Evolutionary conservation across 164 flowering plant genomes (phyloP), one percentile per base, ranked within the genome.

Genomic region (Litsea cubeba): DNA sequence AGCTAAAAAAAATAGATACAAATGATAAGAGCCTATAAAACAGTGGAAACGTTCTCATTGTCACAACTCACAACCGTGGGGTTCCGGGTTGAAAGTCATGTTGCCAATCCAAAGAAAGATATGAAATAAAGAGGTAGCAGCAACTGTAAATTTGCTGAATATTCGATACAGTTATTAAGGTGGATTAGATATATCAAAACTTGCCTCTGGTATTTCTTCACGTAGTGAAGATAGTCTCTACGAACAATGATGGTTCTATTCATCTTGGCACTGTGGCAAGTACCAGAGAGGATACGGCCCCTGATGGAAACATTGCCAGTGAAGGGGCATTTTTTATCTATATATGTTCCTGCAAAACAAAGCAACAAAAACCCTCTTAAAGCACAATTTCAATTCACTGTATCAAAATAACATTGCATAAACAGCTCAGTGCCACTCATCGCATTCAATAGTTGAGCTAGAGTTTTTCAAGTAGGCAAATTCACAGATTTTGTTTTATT

Each of bases 201-300:
- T 74, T 73, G 46, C 81, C 81, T 80, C 64, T 84, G 86, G 40
- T 84, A 84, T 35, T 84, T 84, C 81, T 84, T 84, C 50, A 84
- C 86, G 72, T 25, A 84, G 50, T 84, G 86, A 57, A 84, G 83
- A 68, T 82, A 82, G 68, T 84, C 70, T 0, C 84, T 74, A 3
- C 86, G 77, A n/a, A 84, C 83, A 71, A 82, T 80, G 58, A 84
- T 82, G 74, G 86, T 84, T 70, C 83, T 78, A 65, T 71, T 68
- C 86, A 80, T 80, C 70, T 80, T 80, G 18, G 82, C 82, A 65
- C 79, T 80, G 74, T 76, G 76, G 68, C 79, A 76, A 12, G 79
- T 82, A 12, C 86, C 84, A 7, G 84, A 50, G 32, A 82, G 76
- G 14, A 84, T 82, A 32, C 84, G 81, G 50, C 84, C 86, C 76